These are phyloP conservation scores for Alternaria solani DNA, from an alignment of 2,329 filamentous ascomycete genomes.

Conservation along the genomic window DNA sequence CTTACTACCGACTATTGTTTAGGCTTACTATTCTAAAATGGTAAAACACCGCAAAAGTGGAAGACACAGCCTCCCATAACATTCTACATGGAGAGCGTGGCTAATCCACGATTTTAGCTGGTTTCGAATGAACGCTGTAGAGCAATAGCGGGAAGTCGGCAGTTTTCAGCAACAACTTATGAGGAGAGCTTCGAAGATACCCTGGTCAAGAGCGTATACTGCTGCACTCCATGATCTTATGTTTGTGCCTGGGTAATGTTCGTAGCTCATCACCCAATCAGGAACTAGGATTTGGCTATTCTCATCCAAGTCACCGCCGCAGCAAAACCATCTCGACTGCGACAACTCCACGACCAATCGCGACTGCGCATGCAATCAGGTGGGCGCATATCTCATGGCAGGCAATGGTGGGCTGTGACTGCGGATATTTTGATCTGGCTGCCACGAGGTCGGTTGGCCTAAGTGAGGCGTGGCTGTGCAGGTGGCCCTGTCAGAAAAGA, in stretches of 20 bases:
- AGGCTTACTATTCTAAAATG: background rate
- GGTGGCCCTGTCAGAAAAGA: background rate
- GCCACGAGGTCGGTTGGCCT: background rate
- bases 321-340: background rate
- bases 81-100: background rate
- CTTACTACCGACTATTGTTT: background rate
- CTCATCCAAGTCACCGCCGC: background rate
- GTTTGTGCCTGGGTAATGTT: background rate
- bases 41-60: background rate
- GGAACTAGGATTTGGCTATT: no score
- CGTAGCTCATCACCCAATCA: background rate
- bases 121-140: background rate
- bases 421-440: background rate
- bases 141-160: background rate
- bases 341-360: background rate
- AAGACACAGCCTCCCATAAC: background rate
- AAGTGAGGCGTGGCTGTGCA: background rate
- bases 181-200: no score
- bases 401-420: background rate
- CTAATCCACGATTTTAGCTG: no score
- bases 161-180: background rate
- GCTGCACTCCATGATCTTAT: background rate
- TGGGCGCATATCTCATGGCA: background rate
- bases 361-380: background rate
- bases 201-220: background rate